Evolutionary conservation across 2,329 filamentous ascomycete species (phyloP).

Genomic region (Penicillium sp.): DNA sequence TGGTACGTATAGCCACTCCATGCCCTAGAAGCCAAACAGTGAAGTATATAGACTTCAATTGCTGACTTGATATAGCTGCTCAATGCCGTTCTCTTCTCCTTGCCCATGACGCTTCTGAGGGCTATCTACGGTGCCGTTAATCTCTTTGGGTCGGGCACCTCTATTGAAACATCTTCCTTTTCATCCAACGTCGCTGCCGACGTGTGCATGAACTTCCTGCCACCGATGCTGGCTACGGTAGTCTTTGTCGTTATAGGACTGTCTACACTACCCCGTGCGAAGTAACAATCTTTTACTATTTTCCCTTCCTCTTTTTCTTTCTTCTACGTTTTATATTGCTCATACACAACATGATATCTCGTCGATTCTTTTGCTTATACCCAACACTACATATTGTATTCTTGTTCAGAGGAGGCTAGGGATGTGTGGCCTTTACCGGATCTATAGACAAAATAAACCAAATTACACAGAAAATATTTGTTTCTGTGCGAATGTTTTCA

Average conservation of each 20-base stretch:
- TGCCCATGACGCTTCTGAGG: conserved; percentile 8
- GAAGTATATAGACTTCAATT: too few relatives aligned
- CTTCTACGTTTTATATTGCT: background rate
- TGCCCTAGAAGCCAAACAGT: background rate
- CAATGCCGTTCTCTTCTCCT: conserved; percentile 11
- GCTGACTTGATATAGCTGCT: conserved; percentile 7
- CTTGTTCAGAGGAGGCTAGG: background rate
- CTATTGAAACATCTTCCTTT: conserved; percentile 3
- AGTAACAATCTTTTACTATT: background rate
- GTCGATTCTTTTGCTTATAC: background rate
- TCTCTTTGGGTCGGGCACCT: background rate
- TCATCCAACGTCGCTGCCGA: conserved; percentile 8
- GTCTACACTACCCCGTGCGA: background rate
- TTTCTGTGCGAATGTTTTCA: too few relatives aligned
- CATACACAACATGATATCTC: background rate
- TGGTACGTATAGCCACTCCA: background rate
- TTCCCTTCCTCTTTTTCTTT: background rate
- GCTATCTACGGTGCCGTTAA: conserved; percentile 10
- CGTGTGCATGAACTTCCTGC: conserved; percentile 11
- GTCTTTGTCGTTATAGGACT: conserved; percentile 5
- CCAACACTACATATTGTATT: background rate
- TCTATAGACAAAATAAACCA: too few relatives aligned
- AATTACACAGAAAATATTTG: too few relatives aligned
- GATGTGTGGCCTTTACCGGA: too few relatives aligned
- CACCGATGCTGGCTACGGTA: conserved; percentile 4